phyloP scores from a whole-genome alignment of 2,329 filamentous ascomycete species.

The Monosporascus ibericus region DNA sequence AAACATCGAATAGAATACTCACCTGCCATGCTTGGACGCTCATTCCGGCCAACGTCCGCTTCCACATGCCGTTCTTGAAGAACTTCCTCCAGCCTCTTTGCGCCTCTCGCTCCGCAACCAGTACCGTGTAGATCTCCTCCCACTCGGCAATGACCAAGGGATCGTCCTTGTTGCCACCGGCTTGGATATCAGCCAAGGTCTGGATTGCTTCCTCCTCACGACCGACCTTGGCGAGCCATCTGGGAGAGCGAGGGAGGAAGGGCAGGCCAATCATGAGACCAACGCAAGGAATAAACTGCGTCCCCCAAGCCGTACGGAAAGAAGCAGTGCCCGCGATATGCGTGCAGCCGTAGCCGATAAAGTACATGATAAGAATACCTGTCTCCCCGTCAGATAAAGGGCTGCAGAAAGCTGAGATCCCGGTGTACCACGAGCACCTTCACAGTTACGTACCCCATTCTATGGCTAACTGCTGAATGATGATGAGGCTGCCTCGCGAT shows the following conservation, averaged over 20 bases:
- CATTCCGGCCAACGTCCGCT: conserved; percentile 48
- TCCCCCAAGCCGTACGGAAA: conserved; percentile 59
- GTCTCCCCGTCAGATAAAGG: no score
- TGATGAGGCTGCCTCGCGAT: conserved; percentile 58
- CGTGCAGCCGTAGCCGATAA: conserved; percentile 58
- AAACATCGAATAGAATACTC: conserved; percentile 10
- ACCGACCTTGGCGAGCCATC: conserved; percentile 58
- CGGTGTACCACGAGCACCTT: no score
- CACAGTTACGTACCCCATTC: conserved; percentile 46
- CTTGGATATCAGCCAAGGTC: conserved; percentile 51
- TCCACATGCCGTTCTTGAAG: conserved; percentile 48
- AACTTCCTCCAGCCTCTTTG: conserved; percentile 32
- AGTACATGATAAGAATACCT: conserved; percentile 62
- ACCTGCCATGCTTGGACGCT: conserved; percentile 52
- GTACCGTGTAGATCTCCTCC: conserved; percentile 42
- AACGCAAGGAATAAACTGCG: conserved; percentile 56
- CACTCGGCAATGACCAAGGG: conserved; percentile 52
- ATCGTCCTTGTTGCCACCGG: conserved; percentile 45
- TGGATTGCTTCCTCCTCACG: conserved; percentile 50
- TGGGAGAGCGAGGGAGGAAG: conserved; percentile 56
- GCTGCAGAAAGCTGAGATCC: no score
- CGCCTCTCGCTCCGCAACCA: conserved; percentile 30
- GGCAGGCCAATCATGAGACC: conserved; percentile 52
- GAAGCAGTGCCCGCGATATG: conserved; percentile 51
- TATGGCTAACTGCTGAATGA: conserved; percentile 69